Evolutionary conservation across 495 filamentous ascomycete species (phyloP).

Genomic region (Daldinia grandis): DNA sequence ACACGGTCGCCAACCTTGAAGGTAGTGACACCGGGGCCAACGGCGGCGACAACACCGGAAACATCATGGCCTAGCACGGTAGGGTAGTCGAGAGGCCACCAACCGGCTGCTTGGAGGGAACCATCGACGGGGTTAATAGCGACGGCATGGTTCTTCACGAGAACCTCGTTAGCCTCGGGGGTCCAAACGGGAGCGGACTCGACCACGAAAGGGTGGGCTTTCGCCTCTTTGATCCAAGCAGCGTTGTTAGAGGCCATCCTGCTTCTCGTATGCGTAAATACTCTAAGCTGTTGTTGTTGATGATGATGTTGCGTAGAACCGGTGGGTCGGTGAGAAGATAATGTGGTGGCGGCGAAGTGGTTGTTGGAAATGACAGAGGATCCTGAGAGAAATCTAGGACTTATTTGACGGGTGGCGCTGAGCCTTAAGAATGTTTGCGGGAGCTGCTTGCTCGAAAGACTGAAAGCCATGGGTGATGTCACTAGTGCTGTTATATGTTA

Average conservation of each 20-base stretch:
- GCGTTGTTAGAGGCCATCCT: slow-evolving; percentile 42
- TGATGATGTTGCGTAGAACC: not conserved
- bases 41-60: slow-evolving; percentile 57
- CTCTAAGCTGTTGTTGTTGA: slow-evolving; percentile 12
- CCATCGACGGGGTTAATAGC: slow-evolving; percentile 61
- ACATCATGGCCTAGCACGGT: slow-evolving; percentile 62
- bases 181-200: slow-evolving; percentile 41
- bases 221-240: slow-evolving; percentile 40
- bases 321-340: not conserved
- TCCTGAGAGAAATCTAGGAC: slow-evolving; percentile 20
- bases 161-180: slow-evolving; percentile 49
- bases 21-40: slow-evolving; percentile 51
- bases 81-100: slow-evolving; percentile 53
- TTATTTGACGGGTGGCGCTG: slow-evolving; percentile 24
- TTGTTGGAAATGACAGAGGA: slow-evolving; percentile 22
- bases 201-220: slow-evolving; percentile 44
- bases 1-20: slow-evolving; percentile 60
- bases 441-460: slow-evolving; percentile 15
- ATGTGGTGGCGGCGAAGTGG: slow-evolving; percentile 2
- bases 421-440: slow-evolving; percentile 36
- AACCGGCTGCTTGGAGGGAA: slow-evolving; percentile 50
- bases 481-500: slow-evolving; percentile 1
- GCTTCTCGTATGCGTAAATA: slow-evolving; percentile 14
- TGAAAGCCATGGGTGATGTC: slow-evolving; percentile 29
- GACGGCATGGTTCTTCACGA: slow-evolving; percentile 51